Evolutionary conservation across 2,329 filamentous ascomycete genomes (phyloP), one percentile per base, ranked within the genome.

Genomic region (Diaporthe sp.): DNA sequence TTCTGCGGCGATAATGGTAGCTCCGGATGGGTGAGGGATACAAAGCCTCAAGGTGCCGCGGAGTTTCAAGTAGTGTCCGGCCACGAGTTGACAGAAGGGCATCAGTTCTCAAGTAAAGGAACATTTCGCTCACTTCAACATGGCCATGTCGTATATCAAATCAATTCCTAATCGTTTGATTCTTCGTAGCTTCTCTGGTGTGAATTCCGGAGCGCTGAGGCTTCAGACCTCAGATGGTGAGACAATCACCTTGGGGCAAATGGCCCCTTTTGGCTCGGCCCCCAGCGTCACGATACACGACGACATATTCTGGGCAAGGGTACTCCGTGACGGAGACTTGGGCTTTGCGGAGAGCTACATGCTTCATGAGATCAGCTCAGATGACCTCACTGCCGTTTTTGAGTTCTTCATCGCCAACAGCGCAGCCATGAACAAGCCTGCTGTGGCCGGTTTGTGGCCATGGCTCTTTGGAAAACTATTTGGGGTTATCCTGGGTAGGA

Each of bases 291-390:
- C 17, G 4, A 52, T 76, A 1, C 73, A 67, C 17, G 38, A 61
- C n/a, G 70, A 76, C 3, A 2, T 55, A 10, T 76, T 76, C 58
- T 76, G 75, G 75, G 15, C 60, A 38, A 67, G 75, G 22, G 73
- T 76, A 3, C 57, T 76, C n/a, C 35, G 68, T 0, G 54, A 67
- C 6, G 75, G 75, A 7, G 75, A 75, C 45, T 60, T 75, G 19
- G 75, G 75, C 6, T 76, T 76, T 33, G 57, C 75, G 35, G 61
- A 76, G 57, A 76, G 75, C 70, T 76, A 76, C 35, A 66, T 76
- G 64, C 64, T 73, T n/a, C 50, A 47, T 1, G 73, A 76, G 52
- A 75, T 76, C 25, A 71, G 73, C 52, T 69, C 73, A n/a, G 45
- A 66, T 4, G 69, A 75, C 35, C 73, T 73, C 47, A 76, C 70